A percentile compares a stretch with the other conserved stretches of the same genome.
Conservation (phyloP, 2,329 filamentous ascomycete species). For the Lasiodiplodia theobromae region DNA sequence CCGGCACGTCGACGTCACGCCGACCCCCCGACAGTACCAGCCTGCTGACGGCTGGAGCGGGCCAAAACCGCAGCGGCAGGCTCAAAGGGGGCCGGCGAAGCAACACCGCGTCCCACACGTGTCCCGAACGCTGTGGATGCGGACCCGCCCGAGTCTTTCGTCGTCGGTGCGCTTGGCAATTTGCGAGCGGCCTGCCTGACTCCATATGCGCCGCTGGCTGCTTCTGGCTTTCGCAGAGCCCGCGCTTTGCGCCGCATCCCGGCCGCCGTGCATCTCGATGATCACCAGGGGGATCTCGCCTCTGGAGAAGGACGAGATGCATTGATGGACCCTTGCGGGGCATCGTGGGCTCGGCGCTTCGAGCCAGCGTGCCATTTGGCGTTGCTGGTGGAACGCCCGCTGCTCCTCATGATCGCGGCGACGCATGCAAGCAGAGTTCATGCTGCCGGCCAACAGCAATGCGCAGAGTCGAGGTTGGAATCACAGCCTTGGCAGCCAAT, state of each 20-base stretch:
- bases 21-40: conserved; percentile 6
- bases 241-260: conserved; percentile 25
- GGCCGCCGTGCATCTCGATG: conserved; percentile 26
- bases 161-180: conserved; percentile 16
- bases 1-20: conserved; percentile 13
- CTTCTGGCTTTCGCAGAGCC: background rate
- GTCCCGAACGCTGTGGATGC: conserved; percentile 3
- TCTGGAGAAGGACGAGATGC: conserved; percentile 4
- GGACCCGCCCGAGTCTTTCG: background rate
- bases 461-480: conserved; percentile 2
- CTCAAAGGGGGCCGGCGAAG: background rate
- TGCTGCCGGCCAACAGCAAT: conserved; percentile 21
- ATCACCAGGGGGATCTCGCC: conserved; percentile 27
- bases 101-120: background rate
- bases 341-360: conserved; percentile 7
- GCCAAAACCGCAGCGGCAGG: conserved; percentile 16
- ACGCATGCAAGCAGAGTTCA: conserved; percentile 13
- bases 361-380: conserved; percentile 12
- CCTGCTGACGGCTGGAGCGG: conserved; percentile 20
- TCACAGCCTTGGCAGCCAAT: conserved; percentile 14
- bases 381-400: background rate
- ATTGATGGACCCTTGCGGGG: conserved; percentile 15
- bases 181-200: conserved; percentile 15
- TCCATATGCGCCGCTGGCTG: conserved; percentile 11
- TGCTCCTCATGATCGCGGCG: background rate